Base-by-base conservation (phyloP, 2,329 filamentous ascomycete genomes). In the Calonectria pteridis region DNA sequence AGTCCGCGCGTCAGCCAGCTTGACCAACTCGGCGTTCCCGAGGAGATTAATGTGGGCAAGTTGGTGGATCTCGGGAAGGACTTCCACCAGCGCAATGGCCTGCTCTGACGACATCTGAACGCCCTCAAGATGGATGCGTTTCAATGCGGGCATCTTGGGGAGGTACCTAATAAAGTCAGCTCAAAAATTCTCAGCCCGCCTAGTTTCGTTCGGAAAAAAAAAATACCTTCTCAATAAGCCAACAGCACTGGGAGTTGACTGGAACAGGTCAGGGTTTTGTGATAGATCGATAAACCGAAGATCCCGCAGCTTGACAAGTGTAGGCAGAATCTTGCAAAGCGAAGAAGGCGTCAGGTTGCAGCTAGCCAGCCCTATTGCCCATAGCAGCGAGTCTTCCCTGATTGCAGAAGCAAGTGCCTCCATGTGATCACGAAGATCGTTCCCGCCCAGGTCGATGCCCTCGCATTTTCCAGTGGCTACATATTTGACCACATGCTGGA, bases 261-360 rank as follows among this genome's bases (percentile, higher is more conserved):
- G 90, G 82, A 98, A 98, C 20, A 99, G 88, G 26, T 91, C 92
- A 37, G 90, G 94, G 79, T 98, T 98, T 80, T 98, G 95, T 6
- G 95, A 98, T 43, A 99, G 87, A 82, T 98, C 97, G 73, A 99
- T 91, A 82, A 98, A 98, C 26, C 94, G 92, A 81, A 98, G 93
- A 76, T 93, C 91, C 2, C 89, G 88, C 70, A 98, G 86, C 77
- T 89, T 91, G 31, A 90, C 88, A 68, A 98, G 85, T 9, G 91
- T 91, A 6, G 95, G 95, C 65, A 98, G 89, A 16, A 98, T 87
- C 68, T 91, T 91, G 83, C 91, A 93, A 28, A 98, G 87, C 14
- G 93, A 92, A 0, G 91, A 88, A 0, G 95, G 93, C 6, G 90
- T 91, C 69, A 99, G 87, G 71, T 95, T 94, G 85, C 96, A 98